Conservation (phyloP, 2,329 filamentous ascomycete species). For the Apiospora marii region DNA sequence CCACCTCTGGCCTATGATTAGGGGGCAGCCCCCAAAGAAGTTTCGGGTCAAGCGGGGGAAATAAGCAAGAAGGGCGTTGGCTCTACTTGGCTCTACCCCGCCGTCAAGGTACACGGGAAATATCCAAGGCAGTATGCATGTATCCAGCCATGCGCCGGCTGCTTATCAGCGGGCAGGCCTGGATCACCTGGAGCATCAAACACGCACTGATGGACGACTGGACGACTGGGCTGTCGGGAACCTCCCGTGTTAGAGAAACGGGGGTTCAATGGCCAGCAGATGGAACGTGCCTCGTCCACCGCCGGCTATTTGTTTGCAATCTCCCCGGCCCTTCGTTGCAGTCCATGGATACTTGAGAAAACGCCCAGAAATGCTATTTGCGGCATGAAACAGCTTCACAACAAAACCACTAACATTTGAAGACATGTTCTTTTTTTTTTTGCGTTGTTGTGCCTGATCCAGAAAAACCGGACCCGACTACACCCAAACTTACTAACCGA, state of each 20-base stretch:
- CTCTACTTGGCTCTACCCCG: not conserved
- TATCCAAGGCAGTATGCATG: conserved; percentile 9
- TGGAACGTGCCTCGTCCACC: conserved; percentile 7
- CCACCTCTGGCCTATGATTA: not conserved
- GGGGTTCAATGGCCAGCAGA: conserved; percentile 10
- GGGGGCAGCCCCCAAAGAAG: conserved; percentile 15
- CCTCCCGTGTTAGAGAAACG: conserved; percentile 8
- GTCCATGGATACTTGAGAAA: conserved; percentile 6
- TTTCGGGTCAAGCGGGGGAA: conserved; percentile 19
- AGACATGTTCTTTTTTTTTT: conserved; percentile 5
- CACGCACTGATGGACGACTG: not conserved
- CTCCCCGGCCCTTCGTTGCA: not conserved
- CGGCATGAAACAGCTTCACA: conserved; percentile 20
- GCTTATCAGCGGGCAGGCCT: not conserved
- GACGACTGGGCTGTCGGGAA: conserved; percentile 1
- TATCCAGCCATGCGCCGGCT: not conserved
- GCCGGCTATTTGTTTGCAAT: not conserved
- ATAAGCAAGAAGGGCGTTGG: conserved; percentile 10
- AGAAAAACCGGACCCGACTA: conserved; percentile 17
- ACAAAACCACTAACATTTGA: not conserved
- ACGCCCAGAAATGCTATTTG: conserved; percentile 19
- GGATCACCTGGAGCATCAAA: conserved; percentile 2
- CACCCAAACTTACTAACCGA: conserved; percentile 10
- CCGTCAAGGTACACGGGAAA: conserved; percentile 14
- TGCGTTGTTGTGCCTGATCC: not conserved